Base-by-base conservation (phyloP, 1,284 basidiomycete genomes). In the Ceratobasidium sp. region DNA sequence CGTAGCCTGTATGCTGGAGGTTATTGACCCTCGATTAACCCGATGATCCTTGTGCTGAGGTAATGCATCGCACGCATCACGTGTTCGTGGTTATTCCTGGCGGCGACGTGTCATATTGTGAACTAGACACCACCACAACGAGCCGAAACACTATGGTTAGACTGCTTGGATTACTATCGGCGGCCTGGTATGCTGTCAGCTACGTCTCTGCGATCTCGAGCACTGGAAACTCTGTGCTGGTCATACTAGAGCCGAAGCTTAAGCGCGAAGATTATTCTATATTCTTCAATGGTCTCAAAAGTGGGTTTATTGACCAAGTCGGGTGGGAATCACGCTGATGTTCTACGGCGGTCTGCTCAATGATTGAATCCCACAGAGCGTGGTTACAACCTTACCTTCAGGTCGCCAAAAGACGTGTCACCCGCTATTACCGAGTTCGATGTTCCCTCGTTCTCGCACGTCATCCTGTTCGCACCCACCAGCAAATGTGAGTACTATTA, bases 351-450 rank as follows among this genome's bases (percentile, higher is more conserved):
- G 9, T 64, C n/a, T 40, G 26, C n/a, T 26, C 5, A 42, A 23
- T 71, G 7, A 26, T 26, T 18, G n/a, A 20, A 44, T 79, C 55
- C 23, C 71, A 51, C 82, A 95, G 94, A 90, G 72, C 88, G 91
- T 80, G 95, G 95, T 12, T 96, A 93, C 85, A 88, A 95, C 75
- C 87, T 98, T 68, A 95, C 94, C 0, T 96, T 96, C 88, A 91
- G 95, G 73, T 87, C 89, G 15, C 93, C 96, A 13, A 94, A 92
- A 84, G 92, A 92, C 68, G 89, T 90, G 63, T 86, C 86, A 63
- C 93, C 94, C 12, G 85, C 89, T 26, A 86, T 97, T 68, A 87
- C 92, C 49, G 88, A 92, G 82, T 91, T 92, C 84, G 95, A 92
- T 81, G 88, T 92, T 60, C 90, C 93, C 66, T 87, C 90, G 78